These are phyloP conservation scores for Dillenia suffruticosa DNA, from an alignment of 164 flowering plant genomes.

Conservation along the genomic window DNA sequence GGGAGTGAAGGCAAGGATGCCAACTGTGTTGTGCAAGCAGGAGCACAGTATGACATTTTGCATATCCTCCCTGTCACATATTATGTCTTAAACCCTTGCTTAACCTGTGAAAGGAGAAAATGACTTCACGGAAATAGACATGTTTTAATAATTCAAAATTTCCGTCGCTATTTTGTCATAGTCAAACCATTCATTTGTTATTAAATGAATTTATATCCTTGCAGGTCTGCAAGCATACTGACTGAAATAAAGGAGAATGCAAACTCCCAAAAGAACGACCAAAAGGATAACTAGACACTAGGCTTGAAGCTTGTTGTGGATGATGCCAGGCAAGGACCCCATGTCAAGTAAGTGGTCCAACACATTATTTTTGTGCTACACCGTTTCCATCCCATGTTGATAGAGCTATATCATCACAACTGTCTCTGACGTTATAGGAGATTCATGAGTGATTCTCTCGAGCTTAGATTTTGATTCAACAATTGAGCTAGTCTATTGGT, in stretches of 20 bases:
- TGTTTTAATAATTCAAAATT: no score
- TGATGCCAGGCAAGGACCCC: conserved; percentile 58
- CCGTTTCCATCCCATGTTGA: not conserved
- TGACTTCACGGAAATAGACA: no score
- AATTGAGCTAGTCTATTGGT: no score
- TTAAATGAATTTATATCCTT: conserved; percentile 1
- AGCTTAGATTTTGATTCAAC: no score
- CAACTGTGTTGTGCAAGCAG: conserved; percentile 67
- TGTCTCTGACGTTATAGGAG: no score
- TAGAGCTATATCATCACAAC: no score
- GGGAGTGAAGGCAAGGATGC: conserved; percentile 47
- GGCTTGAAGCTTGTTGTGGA: conserved; percentile 78
- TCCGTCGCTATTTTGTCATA: conserved; percentile 11
- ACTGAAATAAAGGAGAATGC: conserved; percentile 84
- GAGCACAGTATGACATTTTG: conserved; percentile 72
- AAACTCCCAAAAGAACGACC: conserved; percentile 75
- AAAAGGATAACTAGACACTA: conserved; percentile 40
- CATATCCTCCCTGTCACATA: not conserved
- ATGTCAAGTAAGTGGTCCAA: conserved; percentile 65
- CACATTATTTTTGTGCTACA: not conserved
- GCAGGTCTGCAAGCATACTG: conserved; percentile 87
- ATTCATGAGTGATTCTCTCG: no score
- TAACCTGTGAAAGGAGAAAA: no score
- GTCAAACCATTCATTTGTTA: not conserved
- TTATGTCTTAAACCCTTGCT: no score